Evolutionary conservation across 2,329 filamentous ascomycete genomes (phyloP), one percentile per base, ranked within the genome.

Genomic region (Neofusicoccum sp.): DNA sequence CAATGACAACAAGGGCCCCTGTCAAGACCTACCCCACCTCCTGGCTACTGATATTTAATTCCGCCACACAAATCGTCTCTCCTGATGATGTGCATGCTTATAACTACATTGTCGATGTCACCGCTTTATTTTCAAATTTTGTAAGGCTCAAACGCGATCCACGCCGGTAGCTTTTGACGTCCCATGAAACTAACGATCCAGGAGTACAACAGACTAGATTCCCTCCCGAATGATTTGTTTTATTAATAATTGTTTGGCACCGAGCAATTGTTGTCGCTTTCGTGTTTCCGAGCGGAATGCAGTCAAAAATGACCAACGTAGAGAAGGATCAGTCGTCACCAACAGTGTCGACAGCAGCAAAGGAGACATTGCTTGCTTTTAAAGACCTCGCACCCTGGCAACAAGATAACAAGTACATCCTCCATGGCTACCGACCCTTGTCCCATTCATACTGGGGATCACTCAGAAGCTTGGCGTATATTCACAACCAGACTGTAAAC

Each of bases 401-500:
- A 68, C 75, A 77, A 71, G 89, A 91, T 74, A 92, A 91, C 69
- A 85, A 87, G 65, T 89, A 86, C 77, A 91, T 92, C 62, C 80
- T 80, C 61, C 83, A 83, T 22, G 85, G 87, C 65, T 92, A 91
- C 76, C 84, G 89, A 0, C 84, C 85, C 1, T 81, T 81, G 29
- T 87, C 86, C 2, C 82, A 82, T 63, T 90, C 87, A 0, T 89
- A 87, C 74, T 64, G 71, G 11, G 81, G 78, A 62, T 89, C 86
- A 16, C 80, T 85, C 64, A 76, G 81, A 41, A 87, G 83, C 39
- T 77, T 91, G n/a, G 75, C 80, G 52, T 87, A 89, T 73, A 71
- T 90, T 14, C 87, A 91, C 77, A 90, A 89, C 73, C 85, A 89
- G 71, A 85, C 84, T 6, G 84, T 91, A 52, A 92, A 92, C 74